Conservation (phyloP, 768 basidiomycete species). For the Suillus hirtellus region DNA sequence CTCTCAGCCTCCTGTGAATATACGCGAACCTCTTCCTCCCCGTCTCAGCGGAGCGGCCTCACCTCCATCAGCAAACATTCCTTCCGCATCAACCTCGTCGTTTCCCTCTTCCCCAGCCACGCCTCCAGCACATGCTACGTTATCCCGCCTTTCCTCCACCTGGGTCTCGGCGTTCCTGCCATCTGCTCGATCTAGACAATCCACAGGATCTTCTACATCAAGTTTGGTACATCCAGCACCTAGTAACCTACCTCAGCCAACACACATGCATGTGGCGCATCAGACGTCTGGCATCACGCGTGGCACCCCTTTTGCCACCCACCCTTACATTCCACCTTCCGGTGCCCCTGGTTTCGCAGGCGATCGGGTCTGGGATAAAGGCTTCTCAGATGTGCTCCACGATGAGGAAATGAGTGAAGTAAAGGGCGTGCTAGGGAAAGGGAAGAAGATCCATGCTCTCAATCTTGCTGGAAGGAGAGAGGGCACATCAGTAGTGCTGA, state of each 20-base stretch:
- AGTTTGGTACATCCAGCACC: conserved; percentile 14
- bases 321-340: conserved; percentile 46
- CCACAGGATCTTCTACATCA: conserved; percentile 15
- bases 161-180: conserved; percentile 52
- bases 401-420: conserved; percentile 43
- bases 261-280: conserved; percentile 8
- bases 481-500: conserved; percentile 54
- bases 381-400: conserved; percentile 51
- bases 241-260: conserved; percentile 15
- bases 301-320: conserved; percentile 51
- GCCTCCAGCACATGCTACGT: conserved; percentile 35
- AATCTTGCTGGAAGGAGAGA: conserved; percentile 57
- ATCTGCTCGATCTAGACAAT: conserved; percentile 17
- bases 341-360: conserved; percentile 83
- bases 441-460: conserved; percentile 37
- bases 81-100: conserved; percentile 21
- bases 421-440: conserved; percentile 44
- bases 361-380: conserved; percentile 68
- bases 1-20: conserved; percentile 3
- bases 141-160: conserved; percentile 48
- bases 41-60: conserved; percentile 25
- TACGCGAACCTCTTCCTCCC: conserved; percentile 24
- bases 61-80: conserved; percentile 25
- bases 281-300: conserved; percentile 33
- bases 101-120: conserved; percentile 6